phyloP scores from a whole-genome alignment of 2,329 filamentous ascomycete genomes.

The Blumeria hordei region DNA sequence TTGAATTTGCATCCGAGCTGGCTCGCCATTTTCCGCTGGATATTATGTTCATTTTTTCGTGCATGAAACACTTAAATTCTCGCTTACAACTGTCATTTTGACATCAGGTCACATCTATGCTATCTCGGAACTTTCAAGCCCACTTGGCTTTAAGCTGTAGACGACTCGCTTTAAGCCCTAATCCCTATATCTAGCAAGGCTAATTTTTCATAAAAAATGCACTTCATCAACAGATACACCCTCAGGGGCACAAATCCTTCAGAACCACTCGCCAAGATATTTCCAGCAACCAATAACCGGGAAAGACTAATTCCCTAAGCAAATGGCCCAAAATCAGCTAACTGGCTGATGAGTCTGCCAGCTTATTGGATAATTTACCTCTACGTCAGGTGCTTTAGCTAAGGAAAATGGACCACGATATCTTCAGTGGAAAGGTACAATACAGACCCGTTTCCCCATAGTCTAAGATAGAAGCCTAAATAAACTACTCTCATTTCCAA shows the following conservation, averaged over 20 bases:
- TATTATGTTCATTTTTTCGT: too few species aligned
- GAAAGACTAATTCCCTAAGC: not conserved
- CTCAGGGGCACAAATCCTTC: not conserved
- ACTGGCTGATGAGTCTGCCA: not conserved
- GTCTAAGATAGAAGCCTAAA: not conserved
- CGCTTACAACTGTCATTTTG: too few species aligned
- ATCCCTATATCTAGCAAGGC: not conserved
- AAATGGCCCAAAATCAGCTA: not conserved
- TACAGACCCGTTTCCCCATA: conserved; percentile 14
- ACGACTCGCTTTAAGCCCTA: not conserved
- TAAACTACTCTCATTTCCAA: not conserved
- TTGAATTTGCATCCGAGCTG: too few species aligned
- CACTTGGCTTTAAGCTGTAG: not conserved
- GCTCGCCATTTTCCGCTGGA: too few species aligned
- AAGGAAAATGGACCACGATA: not conserved
- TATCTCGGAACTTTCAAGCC: too few species aligned
- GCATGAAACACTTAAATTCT: too few species aligned
- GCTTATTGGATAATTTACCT: not conserved
- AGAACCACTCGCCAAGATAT: not conserved
- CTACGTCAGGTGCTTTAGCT: not conserved
- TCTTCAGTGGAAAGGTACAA: not conserved
- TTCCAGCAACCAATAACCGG: not conserved
- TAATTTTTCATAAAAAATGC: not conserved
- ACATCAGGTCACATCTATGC: too few species aligned
- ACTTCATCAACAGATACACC: not conserved